A percentile compares a stretch with the other conserved stretches of the same genome.
These are phyloP conservation scores for Venturia asperata DNA, from an alignment of 2,329 filamentous ascomycete genomes.

Conservation along the genomic window DNA sequence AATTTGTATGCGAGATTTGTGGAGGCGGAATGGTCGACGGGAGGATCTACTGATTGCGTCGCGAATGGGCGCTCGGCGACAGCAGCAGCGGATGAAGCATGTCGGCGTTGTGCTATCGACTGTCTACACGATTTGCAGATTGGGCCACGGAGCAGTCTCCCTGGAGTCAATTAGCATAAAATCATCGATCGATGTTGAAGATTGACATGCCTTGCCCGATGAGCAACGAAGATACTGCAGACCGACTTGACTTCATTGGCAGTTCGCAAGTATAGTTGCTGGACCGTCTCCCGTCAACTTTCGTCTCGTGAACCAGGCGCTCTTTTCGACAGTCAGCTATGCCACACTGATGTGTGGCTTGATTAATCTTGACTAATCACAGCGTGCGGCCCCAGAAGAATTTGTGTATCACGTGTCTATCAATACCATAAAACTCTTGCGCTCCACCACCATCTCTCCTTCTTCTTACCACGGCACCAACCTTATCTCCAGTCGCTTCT, in stretches of 20 bases:
- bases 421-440: neutral
- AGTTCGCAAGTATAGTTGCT: neutral
- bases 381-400: too few species aligned
- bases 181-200: neutral
- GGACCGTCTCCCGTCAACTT: neutral
- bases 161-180: conserved; percentile 14
- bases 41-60: conserved; percentile 8
- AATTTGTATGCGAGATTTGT: conserved; percentile 37
- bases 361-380: too few species aligned
- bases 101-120: conserved; percentile 33
- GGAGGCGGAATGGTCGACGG: conserved; percentile 32
- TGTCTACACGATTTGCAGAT: conserved; percentile 41
- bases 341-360: too few species aligned
- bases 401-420: neutral
- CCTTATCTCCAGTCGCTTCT: conserved; percentile 90
- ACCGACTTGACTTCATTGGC: conserved; percentile 6
- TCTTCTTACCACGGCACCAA: conserved; percentile 24
- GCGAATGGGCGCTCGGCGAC: conserved; percentile 25
- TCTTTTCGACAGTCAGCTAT: too few species aligned
- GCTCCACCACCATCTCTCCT: too few species aligned
- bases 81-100: conserved; percentile 33
- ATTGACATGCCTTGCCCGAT: neutral
- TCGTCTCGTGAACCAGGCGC: neutral
- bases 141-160: conserved; percentile 24
- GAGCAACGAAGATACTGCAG: neutral